Evolutionary conservation across 257 asterid species (phyloP).

Genomic region (Gynochthodes officinalis): DNA sequence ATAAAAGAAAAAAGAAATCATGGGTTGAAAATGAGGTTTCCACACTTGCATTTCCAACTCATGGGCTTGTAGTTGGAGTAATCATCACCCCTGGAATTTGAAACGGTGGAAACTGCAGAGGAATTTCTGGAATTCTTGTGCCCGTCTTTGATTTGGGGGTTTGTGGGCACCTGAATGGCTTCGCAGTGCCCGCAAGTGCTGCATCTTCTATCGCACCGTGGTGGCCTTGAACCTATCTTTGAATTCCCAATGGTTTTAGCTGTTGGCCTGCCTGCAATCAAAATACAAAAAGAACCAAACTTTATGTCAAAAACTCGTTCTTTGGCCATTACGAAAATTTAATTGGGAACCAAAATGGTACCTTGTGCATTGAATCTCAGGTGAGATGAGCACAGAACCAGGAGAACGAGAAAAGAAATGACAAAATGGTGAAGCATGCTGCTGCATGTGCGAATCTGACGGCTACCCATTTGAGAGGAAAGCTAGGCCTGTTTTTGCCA

Average conservation of each 20-base stretch:
- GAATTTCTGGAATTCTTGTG: constrained; percentile 22
- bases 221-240: constrained; percentile 84
- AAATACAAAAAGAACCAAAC: constrained; percentile 10
- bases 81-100: constrained; percentile 29
- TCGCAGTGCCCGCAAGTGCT: constrained; percentile 60
- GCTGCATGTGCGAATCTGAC: constrained; percentile 23
- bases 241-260: constrained; percentile 19
- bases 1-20: constrained; percentile 17
- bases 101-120: constrained; percentile 18
- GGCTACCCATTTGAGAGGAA: constrained; percentile 32
- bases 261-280: constrained; percentile 47
- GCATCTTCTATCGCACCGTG: constrained; percentile 71
- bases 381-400: constrained; percentile 36
- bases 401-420: constrained; percentile 31
- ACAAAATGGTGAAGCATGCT: constrained; percentile 23
- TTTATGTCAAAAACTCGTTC: neutral
- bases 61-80: constrained; percentile 78
- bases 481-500: neutral
- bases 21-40: constrained; percentile 71
- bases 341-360: constrained; percentile 7
- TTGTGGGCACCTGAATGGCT: constrained; percentile 86
- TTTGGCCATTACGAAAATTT: too few species aligned
- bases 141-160: constrained; percentile 36
- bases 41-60: constrained; percentile 98
- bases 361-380: constrained; percentile 40